Evolutionary conservation across 495 filamentous ascomycete species (phyloP).

Genomic region (Oidiodendron maius): DNA sequence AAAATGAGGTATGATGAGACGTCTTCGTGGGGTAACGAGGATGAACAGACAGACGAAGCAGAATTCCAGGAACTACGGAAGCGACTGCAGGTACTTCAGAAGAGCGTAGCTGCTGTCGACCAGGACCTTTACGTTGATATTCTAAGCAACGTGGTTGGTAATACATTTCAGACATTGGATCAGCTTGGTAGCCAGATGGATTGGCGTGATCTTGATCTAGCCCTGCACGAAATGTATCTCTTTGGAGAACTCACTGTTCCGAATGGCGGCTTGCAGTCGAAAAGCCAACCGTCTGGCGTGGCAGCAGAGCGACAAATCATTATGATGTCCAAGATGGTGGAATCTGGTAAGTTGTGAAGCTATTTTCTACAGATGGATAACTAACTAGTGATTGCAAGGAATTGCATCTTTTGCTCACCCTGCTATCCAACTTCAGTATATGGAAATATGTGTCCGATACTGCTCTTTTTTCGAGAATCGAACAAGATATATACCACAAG

Average conservation of each 20-base stretch:
- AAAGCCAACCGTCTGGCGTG: slow-evolving; percentile 67
- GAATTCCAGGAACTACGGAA: slow-evolving; percentile 95
- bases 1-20: slow-evolving; percentile 99
- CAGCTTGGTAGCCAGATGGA: slow-evolving; percentile 67
- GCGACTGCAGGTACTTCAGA: slow-evolving; percentile 80
- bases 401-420: slow-evolving; percentile 84
- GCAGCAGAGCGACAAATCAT: slow-evolving; percentile 71
- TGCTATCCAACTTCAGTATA: slow-evolving; percentile 88
- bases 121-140: slow-evolving; percentile 78
- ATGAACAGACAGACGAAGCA: slow-evolving; percentile 94
- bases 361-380: slow-evolving; percentile 7
- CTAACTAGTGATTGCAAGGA: slow-evolving; percentile 40
- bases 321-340: slow-evolving; percentile 93
- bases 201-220: slow-evolving; percentile 93
- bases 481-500: slow-evolving; percentile 67
- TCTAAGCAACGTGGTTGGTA: slow-evolving; percentile 75
- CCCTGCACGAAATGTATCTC: slow-evolving; percentile 94
- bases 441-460: slow-evolving; percentile 96
- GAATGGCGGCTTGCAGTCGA: slow-evolving; percentile 74
- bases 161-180: slow-evolving; percentile 72
- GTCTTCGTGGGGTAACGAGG: slow-evolving; percentile 87
- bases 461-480: slow-evolving; percentile 86
- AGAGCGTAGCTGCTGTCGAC: slow-evolving; percentile 80
- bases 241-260: slow-evolving; percentile 89
- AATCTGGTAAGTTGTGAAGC: slow-evolving; percentile 60